These are phyloP conservation scores for Zopfia rhizophila DNA, from an alignment of 2,329 filamentous ascomycete genomes.

Conservation along the genomic window DNA sequence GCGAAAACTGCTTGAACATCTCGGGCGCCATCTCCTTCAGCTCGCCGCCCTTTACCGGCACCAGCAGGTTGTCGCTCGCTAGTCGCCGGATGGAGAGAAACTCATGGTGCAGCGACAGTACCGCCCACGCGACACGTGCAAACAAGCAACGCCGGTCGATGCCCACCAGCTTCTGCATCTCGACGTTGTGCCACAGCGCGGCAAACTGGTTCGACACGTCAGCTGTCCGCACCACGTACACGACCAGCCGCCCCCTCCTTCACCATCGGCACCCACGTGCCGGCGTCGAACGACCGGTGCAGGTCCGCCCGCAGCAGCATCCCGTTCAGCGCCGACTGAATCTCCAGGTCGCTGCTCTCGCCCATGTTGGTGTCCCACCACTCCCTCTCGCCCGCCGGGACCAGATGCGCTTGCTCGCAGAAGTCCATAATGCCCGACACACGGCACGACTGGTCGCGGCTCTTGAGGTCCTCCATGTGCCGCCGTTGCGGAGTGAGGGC, in stretches of 20 bases:
- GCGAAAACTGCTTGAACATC: slow-evolving; percentile 19
- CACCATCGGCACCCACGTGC: slow-evolving; percentile 11
- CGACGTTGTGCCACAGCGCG: slow-evolving; percentile 18
- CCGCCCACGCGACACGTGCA: slow-evolving; percentile 17
- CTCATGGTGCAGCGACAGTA: slow-evolving; percentile 6
- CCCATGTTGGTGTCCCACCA: too few relatives aligned
- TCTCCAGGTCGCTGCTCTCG: too few relatives aligned
- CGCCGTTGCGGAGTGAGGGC: slow-evolving; percentile 24
- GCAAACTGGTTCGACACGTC: slow-evolving; percentile 20
- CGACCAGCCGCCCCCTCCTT: slow-evolving; percentile 10
- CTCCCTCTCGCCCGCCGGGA: slow-evolving; percentile 8
- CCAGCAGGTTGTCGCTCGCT: slow-evolving; percentile 2
- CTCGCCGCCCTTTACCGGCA: slow-evolving; percentile 6
- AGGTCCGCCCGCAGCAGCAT: slow-evolving; percentile 12
- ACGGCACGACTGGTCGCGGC: slow-evolving; percentile 17
- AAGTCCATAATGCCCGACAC: slow-evolving; percentile 18
- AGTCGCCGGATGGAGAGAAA: slow-evolving; percentile 6
- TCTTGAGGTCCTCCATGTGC: slow-evolving; percentile 21
- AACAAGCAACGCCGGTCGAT: slow-evolving; percentile 19
- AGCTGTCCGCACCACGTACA: slow-evolving; percentile 19
- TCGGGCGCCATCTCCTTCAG: slow-evolving; percentile 19
- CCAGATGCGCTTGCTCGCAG: slow-evolving; percentile 15
- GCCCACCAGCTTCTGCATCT: slow-evolving; percentile 21
- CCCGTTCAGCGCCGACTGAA: slow-evolving; percentile 19
- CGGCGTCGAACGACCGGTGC: slow-evolving; percentile 10